Evolutionary conservation across 2,329 filamentous ascomycete species (phyloP).

Genomic region (Stemphylium lycopersici): DNA sequence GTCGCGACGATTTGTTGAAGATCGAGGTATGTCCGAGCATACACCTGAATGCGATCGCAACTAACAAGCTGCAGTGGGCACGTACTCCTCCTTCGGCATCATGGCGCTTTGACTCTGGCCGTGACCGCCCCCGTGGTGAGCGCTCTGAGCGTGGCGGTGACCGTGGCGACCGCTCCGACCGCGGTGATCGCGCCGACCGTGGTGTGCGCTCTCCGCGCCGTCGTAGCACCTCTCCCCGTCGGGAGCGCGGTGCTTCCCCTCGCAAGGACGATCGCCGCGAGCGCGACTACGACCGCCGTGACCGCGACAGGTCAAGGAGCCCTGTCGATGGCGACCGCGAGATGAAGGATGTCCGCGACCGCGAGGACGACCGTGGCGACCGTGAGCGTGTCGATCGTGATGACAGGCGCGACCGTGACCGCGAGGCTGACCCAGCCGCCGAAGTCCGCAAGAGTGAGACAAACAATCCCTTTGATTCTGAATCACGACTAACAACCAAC

Average conservation of each 20-base stretch:
- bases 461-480: conserved; percentile 22
- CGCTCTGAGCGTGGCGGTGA: conserved; percentile 70
- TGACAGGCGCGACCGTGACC: conserved; percentile 57
- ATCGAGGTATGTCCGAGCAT: conserved; percentile 74
- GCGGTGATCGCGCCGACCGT: conserved; percentile 70
- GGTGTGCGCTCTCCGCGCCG: conserved; percentile 67
- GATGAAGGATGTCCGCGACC: conserved; percentile 62
- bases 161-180: conserved; percentile 65
- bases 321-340: conserved; percentile 59
- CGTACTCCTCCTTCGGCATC: conserved; percentile 96
- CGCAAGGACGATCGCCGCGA: conserved; percentile 73
- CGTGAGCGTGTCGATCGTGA: conserved; percentile 56
- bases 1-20: conserved; percentile 92
- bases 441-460: conserved; percentile 85
- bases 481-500: conserved; percentile 36
- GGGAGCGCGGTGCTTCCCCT: conserved; percentile 70
- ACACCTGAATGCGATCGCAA: background rate
- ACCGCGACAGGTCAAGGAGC: conserved; percentile 75
- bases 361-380: conserved; percentile 64
- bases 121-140: conserved; percentile 38
- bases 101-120: conserved; percentile 94
- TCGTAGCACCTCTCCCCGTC: conserved; percentile 59
- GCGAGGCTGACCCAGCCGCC: conserved; percentile 75
- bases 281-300: conserved; percentile 71
- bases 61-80: conserved; percentile 75